These are phyloP conservation scores for Pseudisothecium myosuroides DNA, from an alignment of 225 moss, liverwort and hornwort species.

Conservation along the genomic window DNA sequence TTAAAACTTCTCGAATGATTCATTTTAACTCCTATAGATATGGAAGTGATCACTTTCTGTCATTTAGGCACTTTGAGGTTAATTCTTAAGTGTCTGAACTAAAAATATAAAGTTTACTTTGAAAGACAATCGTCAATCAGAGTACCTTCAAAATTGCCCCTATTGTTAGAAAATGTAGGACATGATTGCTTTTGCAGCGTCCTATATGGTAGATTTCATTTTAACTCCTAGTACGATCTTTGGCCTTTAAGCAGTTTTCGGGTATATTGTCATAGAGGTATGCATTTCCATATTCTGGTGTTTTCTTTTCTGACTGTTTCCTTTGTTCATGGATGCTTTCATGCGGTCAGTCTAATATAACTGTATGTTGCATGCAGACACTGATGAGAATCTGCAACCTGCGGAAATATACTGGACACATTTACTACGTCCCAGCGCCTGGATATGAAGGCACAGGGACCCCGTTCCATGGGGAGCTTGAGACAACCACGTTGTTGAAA, in stretches of 20 bases:
- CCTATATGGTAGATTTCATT: not conserved
- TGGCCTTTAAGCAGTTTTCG: not conserved
- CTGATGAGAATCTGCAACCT: constrained; percentile 62
- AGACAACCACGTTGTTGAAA: constrained; percentile 27
- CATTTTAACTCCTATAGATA: not conserved
- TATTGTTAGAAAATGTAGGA: not conserved
- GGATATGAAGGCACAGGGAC: constrained; percentile 55
- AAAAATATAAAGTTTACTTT: not conserved
- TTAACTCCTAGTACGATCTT: not conserved
- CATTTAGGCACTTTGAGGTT: not conserved
- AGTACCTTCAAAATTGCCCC: not conserved
- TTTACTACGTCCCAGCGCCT: constrained; percentile 78
- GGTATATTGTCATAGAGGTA: not conserved
- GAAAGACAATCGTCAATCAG: not conserved
- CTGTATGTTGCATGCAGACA: constrained; percentile 32
- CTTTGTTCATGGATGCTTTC: not conserved
- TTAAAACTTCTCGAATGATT: not conserved
- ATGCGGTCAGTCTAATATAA: not conserved
- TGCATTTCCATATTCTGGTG: not conserved
- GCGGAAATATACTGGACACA: constrained; percentile 60
- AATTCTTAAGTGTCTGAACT: not conserved
- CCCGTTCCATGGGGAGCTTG: constrained; percentile 22
- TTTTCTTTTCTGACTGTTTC: not conserved
- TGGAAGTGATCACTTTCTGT: not conserved
- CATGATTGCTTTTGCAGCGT: not conserved